Conservation (phyloP, 441 rosid species). For the Dalechampia spathulata region DNA sequence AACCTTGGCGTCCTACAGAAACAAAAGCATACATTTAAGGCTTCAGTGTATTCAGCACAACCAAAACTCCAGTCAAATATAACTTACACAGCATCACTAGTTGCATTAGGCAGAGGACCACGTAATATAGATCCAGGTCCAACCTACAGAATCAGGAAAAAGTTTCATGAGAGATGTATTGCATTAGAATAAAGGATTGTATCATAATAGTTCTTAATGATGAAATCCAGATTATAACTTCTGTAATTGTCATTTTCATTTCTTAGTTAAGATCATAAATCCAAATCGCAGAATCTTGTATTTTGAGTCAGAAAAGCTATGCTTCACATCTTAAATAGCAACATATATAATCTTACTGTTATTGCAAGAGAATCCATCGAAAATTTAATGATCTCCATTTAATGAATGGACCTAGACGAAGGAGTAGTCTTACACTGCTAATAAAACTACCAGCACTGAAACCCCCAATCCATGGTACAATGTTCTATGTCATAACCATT, state of each 20-base stretch:
- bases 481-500: neutral
- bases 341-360: neutral
- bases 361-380: neutral
- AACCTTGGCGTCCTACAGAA: conserved; percentile 75
- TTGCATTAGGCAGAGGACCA: conserved; percentile 84
- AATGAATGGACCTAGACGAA: conserved; percentile 1
- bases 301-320: neutral
- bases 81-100: conserved; percentile 83
- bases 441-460: neutral
- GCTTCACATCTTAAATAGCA: neutral
- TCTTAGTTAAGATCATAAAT: too few species aligned
- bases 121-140: conserved; percentile 89
- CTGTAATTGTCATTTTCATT: too few species aligned
- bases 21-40: conserved; percentile 14
- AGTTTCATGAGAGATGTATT: too few species aligned
- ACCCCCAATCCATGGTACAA: neutral
- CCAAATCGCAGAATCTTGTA: too few species aligned
- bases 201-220: neutral
- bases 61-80: conserved; percentile 14
- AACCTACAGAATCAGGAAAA: conserved; percentile 46
- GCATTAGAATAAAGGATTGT: neutral
- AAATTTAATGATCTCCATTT: neutral
- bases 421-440: neutral
- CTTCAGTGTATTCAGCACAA: conserved; percentile 7
- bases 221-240: neutral